Evolutionary conservation across 192 early-diverging fungal genomes (phyloP).

Genomic region (Podila epicladia): DNA sequence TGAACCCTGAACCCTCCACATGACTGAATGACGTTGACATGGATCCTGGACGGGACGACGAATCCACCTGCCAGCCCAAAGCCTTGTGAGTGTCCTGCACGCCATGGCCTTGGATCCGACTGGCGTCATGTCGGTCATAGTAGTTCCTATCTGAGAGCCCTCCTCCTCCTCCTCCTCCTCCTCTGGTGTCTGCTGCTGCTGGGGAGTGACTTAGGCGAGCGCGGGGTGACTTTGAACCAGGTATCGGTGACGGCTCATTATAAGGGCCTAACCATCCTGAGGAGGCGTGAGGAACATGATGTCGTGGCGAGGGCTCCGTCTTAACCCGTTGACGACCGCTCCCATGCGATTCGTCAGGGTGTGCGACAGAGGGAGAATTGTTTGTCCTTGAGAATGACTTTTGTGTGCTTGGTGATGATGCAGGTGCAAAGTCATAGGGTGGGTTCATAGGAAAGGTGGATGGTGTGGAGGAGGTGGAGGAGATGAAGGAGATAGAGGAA

Average conservation of each 20-base stretch:
- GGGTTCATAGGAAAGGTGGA: constrained; percentile 1
- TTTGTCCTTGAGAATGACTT: background rate
- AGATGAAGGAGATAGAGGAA: background rate
- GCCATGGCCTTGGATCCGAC: background rate
- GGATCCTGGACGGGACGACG: too few species aligned
- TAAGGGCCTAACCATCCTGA: constrained; percentile 45
- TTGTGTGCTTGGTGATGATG: constrained; percentile 28
- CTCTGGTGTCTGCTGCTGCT: background rate
- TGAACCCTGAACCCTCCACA: constrained; percentile 7
- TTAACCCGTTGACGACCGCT: constrained; percentile 31
- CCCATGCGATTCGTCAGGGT: constrained; percentile 12
- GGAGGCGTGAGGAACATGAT: constrained; percentile 15
- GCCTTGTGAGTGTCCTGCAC: background rate
- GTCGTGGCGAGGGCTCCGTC: constrained; percentile 40
- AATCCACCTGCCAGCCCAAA: background rate
- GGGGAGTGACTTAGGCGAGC: constrained; percentile 6
- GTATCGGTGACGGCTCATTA: constrained; percentile 24
- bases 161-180: background rate
- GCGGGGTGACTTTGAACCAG: constrained; percentile 20
- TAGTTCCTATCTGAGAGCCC: background rate
- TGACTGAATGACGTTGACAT: constrained; percentile 1
- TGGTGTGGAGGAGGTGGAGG: background rate
- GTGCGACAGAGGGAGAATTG: background rate
- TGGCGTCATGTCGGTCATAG: background rate
- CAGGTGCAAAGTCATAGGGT: constrained; percentile 5